Percentiles rank a stretch among this genome's conserved stretches.
Conservation (phyloP, 331 rosid species). For the Dryas integrifolia region DNA sequence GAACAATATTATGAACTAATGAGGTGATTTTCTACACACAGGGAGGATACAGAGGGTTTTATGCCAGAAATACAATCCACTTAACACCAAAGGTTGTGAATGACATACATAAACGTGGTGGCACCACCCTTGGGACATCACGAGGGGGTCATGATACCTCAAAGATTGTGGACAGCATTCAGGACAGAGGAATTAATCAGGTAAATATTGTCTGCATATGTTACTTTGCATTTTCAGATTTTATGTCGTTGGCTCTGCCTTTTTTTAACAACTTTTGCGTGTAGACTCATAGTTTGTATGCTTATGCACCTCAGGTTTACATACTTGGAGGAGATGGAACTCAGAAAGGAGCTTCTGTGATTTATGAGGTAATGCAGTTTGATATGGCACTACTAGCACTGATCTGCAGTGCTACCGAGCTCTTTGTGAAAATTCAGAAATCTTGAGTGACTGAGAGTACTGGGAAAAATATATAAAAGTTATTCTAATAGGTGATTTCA, state of each 20-base stretch:
- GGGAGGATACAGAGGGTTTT: constrained; percentile 57
- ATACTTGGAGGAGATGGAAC: constrained; percentile 63
- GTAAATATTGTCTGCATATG: constrained; percentile 4
- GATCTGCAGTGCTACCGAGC: not conserved
- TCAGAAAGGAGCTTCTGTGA: constrained; percentile 52
- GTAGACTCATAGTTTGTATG: not conserved
- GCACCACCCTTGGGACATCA: constrained; percentile 53
- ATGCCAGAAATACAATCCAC: constrained; percentile 41
- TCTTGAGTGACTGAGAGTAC: not conserved
- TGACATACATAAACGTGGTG: constrained; percentile 56
- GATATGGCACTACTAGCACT: not conserved
- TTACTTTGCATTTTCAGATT: not conserved
- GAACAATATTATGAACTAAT: not conserved
- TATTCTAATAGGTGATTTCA: not conserved
- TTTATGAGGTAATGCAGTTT: constrained; percentile 44
- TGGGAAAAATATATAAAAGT: not conserved
- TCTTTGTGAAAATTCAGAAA: not conserved
- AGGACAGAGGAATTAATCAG: constrained; percentile 50
- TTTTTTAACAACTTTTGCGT: not conserved
- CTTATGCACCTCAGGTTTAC: constrained; percentile 43
- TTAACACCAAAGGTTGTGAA: constrained; percentile 49
- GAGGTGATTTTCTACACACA: constrained; percentile 9
- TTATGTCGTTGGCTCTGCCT: not conserved
- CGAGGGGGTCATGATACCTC: constrained; percentile 42
- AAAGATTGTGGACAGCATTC: constrained; percentile 51